phyloP scores from a whole-genome alignment of 2,329 filamentous ascomycete species.

The Madurella mycetomatis region DNA sequence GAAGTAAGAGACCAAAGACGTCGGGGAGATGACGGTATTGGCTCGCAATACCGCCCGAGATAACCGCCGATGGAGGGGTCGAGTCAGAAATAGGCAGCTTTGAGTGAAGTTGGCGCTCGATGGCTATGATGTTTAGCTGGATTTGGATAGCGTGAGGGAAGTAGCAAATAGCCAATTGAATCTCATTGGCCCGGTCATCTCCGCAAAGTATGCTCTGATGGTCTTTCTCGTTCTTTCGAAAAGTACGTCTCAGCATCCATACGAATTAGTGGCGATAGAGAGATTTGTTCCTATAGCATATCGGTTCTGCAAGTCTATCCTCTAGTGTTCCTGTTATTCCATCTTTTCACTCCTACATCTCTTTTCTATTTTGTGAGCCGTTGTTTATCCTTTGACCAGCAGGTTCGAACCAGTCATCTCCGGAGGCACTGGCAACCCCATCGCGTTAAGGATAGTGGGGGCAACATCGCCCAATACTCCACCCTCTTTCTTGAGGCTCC shows the following conservation, averaged over 20 bases:
- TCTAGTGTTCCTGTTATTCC: constrained; percentile 12
- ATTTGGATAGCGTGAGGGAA: no score
- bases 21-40: no score
- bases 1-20: no score
- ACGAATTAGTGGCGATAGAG: not conserved
- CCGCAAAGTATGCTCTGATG: no score
- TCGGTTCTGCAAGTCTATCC: constrained; percentile 13
- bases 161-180: no score
- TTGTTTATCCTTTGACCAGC: constrained; percentile 62
- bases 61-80: no score
- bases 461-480: constrained; percentile 97
- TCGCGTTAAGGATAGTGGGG: constrained; percentile 83
- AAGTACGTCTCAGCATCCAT: not conserved
- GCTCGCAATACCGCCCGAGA: no score
- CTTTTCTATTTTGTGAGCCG: not conserved
- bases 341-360: not conserved
- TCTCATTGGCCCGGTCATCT: no score
- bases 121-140: no score
- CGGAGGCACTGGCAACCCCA: constrained; percentile 85
- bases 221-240: no score
- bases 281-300: not conserved
- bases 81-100: no score
- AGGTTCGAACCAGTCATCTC: constrained; percentile 90
- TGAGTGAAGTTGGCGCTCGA: no score
- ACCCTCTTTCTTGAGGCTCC: constrained; percentile 75